These are phyloP conservation scores for Candida sonorensis DNA, from an alignment of 805 yeast genomes.

Conservation along the genomic window DNA sequence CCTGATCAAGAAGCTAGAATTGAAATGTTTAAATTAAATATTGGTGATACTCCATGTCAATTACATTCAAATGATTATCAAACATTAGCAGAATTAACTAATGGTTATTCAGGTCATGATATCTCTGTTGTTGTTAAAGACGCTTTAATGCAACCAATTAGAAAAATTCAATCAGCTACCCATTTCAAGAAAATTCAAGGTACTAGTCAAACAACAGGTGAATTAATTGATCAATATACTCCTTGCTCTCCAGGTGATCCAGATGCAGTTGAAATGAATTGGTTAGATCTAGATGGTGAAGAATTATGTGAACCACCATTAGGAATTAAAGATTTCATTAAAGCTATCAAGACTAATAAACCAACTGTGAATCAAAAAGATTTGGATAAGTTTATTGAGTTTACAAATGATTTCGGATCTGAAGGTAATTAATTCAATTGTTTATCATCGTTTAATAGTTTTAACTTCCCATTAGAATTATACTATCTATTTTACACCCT, in stretches of 20 bases:
- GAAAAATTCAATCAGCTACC: constrained; percentile 92
- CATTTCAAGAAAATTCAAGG: constrained; percentile 68
- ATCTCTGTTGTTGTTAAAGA: constrained; percentile 94
- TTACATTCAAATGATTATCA: constrained; percentile 68
- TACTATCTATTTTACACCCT: too few relatives aligned
- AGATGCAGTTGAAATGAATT: constrained; percentile 80
- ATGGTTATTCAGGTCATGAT: constrained; percentile 97
- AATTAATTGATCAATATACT: constrained; percentile 44
- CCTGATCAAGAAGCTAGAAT: constrained; percentile 93
- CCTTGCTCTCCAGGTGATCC: constrained; percentile 98
- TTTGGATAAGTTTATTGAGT: constrained; percentile 72
- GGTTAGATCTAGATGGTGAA: constrained; percentile 89
- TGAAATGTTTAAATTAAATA: constrained; percentile 89
- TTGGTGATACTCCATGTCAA: constrained; percentile 83
- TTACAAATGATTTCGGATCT: constrained; percentile 93
- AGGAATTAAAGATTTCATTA: constrained; percentile 85
- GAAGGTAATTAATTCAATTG: constrained; percentile 68
- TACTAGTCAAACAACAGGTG: constrained; percentile 31
- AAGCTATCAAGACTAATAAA: constrained; percentile 83
- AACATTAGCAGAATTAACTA: constrained; percentile 84
- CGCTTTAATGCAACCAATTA: constrained; percentile 95
- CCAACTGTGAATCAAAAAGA: constrained; percentile 92
- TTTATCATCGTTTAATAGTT: too few relatives aligned
- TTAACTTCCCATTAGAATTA: too few relatives aligned
- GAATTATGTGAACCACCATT: constrained; percentile 86